Conservation (phyloP, 1,139 yeast genomes). For the Pichia sp. region DNA sequence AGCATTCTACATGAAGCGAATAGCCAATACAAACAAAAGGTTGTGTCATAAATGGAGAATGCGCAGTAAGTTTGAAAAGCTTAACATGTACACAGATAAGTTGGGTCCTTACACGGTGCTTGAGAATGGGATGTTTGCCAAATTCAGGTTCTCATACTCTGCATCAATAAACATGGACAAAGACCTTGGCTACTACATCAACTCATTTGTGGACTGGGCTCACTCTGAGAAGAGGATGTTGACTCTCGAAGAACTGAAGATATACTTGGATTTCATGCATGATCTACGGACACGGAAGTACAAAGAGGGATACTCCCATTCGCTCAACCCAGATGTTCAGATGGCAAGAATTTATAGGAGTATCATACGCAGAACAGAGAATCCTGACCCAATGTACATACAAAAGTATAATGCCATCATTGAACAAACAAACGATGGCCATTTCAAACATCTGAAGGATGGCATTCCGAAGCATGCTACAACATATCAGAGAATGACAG, state of each 20-base stretch:
- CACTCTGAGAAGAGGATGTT: no score
- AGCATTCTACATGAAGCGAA: constrained; percentile 13
- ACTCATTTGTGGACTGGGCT: no score
- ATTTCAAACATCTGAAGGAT: no score
- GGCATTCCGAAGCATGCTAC: no score
- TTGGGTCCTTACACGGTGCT: constrained; percentile 19
- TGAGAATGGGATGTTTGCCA: constrained; percentile 22
- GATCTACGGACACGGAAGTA: constrained; percentile 20
- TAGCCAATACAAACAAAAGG: constrained; percentile 10
- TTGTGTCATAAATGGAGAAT: constrained; percentile 12
- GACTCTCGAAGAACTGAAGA: not conserved
- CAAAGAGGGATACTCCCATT: constrained; percentile 13
- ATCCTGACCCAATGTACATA: constrained; percentile 8
- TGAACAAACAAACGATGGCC: no score
- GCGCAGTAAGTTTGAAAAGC: constrained; percentile 10
- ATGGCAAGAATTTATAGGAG: constrained; percentile 15
- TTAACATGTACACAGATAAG: constrained; percentile 16
- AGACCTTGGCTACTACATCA: constrained; percentile 6
- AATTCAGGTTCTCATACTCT: constrained; percentile 7
- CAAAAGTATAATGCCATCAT: constrained; percentile 9
- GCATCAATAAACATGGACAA: not conserved
- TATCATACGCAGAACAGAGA: constrained; percentile 4
- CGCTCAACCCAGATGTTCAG: constrained; percentile 23
- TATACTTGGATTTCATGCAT: constrained; percentile 14
- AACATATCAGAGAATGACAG: no score